Evolutionary conservation across 176 grass and related monocot species (phyloP), one percentile per base, ranked within the genome.

Genomic region (Paspalum vaginatum): DNA sequence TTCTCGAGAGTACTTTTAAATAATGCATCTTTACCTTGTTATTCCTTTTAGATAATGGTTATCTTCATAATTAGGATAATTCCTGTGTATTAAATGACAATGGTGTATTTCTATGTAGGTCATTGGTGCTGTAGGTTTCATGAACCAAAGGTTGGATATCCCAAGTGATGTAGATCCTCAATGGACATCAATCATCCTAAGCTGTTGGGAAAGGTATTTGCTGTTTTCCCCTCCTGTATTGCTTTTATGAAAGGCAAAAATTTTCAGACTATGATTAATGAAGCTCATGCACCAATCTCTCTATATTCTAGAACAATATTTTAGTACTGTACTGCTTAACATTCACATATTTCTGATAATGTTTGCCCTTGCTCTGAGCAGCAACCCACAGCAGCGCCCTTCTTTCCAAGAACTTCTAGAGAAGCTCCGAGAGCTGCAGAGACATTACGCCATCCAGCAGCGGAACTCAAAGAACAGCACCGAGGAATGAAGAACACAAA

Each of bases 51-150:
- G 15, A 80, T 10, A 27, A 60, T 75, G 7, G 17, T 22, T 74
- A 37, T 37, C 41, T 59, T 79, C 9, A 6, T 11, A 53, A 57
- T 79, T 83, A 63, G 70, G 7, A 5, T 20, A 13, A 75, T 14
- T 70, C 18, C 0, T 53, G 45, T 20, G 27, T 79, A 88, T 40
- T 85, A 66, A 82, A 50, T 72, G 18, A 32, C 70, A 47, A 73
- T 45, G 48, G 8, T 65, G 3, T 69, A 4, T 57, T 71, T 44
- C 24, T 63, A 47, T 88, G 61, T 72, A 99, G 97, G 87, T 96
- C 56, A 99, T 96, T 56, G 97, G 90, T 55, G 91, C 93, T 14
- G 91, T 99, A 37, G 97, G 93, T 68, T 99, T 99, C 75, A 99
- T 99, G 97, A 87, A 99, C 68, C 93, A 93, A 51, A 87, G 93